These are phyloP conservation scores for Begonia loranthoides DNA, from an alignment of 306 rosid species.

Conservation along the genomic window DNA sequence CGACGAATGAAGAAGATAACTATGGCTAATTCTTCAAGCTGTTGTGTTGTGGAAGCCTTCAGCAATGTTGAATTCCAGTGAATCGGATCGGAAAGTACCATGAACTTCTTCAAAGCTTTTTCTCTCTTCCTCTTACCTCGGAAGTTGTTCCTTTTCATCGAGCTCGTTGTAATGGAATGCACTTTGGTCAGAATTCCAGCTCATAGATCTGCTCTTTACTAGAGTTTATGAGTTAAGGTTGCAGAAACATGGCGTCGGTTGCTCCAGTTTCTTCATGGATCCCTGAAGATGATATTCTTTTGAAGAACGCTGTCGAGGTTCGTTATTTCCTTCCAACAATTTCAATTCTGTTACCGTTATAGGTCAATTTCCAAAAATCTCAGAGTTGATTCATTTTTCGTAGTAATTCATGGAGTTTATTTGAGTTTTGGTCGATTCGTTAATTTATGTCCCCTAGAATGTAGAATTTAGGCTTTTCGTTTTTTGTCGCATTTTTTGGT, in stretches of 20 bases:
- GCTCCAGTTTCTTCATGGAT: conserved; percentile 36
- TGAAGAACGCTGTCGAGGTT: conserved; percentile 80
- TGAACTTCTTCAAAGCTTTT: too few relatives aligned
- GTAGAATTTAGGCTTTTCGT: neutral
- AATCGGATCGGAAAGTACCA: too few relatives aligned
- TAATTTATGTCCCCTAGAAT: too few relatives aligned
- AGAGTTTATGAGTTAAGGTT: conserved; percentile 1
- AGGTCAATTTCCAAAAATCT: neutral
- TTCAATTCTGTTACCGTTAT: neutral
- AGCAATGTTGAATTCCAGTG: conserved; percentile 10
- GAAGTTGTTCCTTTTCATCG: too few relatives aligned
- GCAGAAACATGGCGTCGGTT: conserved; percentile 16
- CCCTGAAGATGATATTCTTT: conserved; percentile 61
- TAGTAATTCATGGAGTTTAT: neutral
- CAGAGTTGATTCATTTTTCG: neutral
- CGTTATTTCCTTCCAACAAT: neutral
- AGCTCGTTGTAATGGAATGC: neutral
- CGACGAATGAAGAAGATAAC: too few relatives aligned
- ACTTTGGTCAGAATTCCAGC: neutral
- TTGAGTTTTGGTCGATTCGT: neutral
- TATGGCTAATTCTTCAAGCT: neutral
- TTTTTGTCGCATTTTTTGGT: neutral
- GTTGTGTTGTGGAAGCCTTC: conserved; percentile 29
- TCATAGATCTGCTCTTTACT: neutral
- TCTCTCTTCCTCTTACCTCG: too few relatives aligned